A percentile compares a stretch with the other conserved stretches of the same genome.
phyloP scores from a whole-genome alignment of 2,329 filamentous ascomycete genomes.

The Nannizziopsis barbatae region DNA sequence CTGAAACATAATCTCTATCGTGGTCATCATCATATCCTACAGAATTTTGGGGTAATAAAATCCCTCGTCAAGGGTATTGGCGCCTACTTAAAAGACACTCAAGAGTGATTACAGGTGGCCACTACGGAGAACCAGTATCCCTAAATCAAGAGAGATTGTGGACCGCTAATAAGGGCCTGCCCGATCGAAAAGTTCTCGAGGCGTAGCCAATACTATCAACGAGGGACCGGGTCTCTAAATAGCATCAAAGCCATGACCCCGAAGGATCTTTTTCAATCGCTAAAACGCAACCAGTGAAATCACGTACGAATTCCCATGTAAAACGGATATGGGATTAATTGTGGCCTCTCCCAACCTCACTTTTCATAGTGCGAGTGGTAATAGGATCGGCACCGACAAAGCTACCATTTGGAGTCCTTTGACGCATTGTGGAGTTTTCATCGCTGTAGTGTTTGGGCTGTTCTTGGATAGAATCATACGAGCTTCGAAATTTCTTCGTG shows the following conservation, averaged over 20 bases:
- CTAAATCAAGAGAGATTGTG: no score
- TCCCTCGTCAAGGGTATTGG: no score
- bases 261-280: no score
- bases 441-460: background rate
- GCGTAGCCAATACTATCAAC: no score
- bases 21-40: background rate
- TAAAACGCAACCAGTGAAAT: background rate
- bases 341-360: background rate
- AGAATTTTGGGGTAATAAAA: background rate
- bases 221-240: no score
- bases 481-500: background rate
- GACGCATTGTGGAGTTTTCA: constrained; percentile 7
- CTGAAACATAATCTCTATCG: constrained; percentile 2
- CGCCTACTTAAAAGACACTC: no score
- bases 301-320: background rate
- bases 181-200: no score
- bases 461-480: background rate
- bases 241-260: no score
- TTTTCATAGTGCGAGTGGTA: constrained; percentile 7
- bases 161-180: no score
- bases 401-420: constrained; percentile 12
- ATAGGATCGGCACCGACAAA: constrained; percentile 3
- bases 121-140: no score
- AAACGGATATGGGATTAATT: background rate
- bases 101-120: no score